These are phyloP conservation scores for Aureobasidium sp. DNA, from an alignment of 2,329 filamentous ascomycete species.

Conservation along the genomic window DNA sequence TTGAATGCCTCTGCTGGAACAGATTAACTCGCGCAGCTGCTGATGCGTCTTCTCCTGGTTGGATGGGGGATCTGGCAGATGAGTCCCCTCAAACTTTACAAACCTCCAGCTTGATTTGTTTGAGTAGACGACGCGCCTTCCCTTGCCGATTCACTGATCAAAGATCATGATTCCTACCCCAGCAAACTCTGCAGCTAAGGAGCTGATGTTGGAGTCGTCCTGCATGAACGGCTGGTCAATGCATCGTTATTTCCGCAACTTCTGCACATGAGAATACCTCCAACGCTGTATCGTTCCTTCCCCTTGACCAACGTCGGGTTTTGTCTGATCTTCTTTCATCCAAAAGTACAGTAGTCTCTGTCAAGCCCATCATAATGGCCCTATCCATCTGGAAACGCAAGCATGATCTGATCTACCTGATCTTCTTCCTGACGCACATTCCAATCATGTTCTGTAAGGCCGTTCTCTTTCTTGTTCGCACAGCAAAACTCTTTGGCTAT, in stretches of 20 bases:
- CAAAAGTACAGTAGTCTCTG: too few relatives aligned
- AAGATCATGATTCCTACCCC: neutral
- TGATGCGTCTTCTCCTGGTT: neutral
- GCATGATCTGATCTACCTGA: constrained; percentile 42
- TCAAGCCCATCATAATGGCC: constrained; percentile 19
- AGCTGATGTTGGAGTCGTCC: neutral
- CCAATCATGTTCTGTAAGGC: constrained; percentile 52
- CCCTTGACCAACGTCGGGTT: neutral
- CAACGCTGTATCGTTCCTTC: neutral
- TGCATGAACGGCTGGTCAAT: constrained; percentile 1
- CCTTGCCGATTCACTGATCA: neutral
- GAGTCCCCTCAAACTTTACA: neutral
- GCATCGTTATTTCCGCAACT: neutral
- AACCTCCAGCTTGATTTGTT: too few relatives aligned
- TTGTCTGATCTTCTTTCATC: neutral
- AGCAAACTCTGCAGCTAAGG: neutral
- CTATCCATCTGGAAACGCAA: constrained; percentile 30
- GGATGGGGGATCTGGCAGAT: too few relatives aligned
- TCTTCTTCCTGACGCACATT: constrained; percentile 55
- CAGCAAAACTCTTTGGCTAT: neutral
- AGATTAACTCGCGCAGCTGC: neutral
- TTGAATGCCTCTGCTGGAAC: neutral
- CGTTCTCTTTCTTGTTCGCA: neutral
- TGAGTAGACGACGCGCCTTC: too few relatives aligned
- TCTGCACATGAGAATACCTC: neutral